Evolutionary conservation across 2,329 filamentous ascomycete genomes (phyloP), one percentile per base, ranked within the genome.

Genomic region (Cephalotrichum gorgonifer): DNA sequence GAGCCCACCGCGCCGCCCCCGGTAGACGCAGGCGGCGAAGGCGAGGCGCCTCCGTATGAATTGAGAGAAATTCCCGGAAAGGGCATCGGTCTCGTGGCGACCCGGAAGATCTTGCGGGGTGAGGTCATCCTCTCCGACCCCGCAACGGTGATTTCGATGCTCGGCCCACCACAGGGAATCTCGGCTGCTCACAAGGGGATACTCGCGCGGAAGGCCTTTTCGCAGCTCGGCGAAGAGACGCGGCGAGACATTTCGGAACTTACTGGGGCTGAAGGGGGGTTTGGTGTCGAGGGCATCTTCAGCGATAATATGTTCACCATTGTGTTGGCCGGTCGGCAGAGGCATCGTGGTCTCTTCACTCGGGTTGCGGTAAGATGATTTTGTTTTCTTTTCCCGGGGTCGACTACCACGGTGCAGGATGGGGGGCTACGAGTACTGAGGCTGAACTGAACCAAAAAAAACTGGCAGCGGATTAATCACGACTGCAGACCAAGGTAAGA

Each of bases 71-170:
- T 64, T 0, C 55, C 57, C 2, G 60, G 57, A 3, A 64, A 62
- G 35, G 64, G 65, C 5, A 60, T 60, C 26, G 65, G 66, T 1
- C 55, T 64, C 6, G 45, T 67, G 2, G 65, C 66, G 1, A 63
- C 54, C 5, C 58, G 62, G 2, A 51, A 7, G 6, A 65, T 69
- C 44, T 49, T 50, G 6, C 55, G 56, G 3, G 58, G 62, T 3
- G 64, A 69, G 50, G 57, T 60, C 31, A 53, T 68, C 49, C 64
- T 70, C 59, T 52, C 56, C 6, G 64, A 68, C 39, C 54, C 58
- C 48, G 63, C 63, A 6, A 54, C 58, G 1, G 15, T 67, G 6
- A 39, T 68, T 14, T 26, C 31, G 17, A 39, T 50, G 26, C 22
- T 48, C 23, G 12, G 27, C 14, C n/a, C 30, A 6, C 39, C 25